Evolutionary conservation across 176 grass and related monocot species (phyloP), one percentile per base, ranked within the genome.

Genomic region (Oryza brachyantha): DNA sequence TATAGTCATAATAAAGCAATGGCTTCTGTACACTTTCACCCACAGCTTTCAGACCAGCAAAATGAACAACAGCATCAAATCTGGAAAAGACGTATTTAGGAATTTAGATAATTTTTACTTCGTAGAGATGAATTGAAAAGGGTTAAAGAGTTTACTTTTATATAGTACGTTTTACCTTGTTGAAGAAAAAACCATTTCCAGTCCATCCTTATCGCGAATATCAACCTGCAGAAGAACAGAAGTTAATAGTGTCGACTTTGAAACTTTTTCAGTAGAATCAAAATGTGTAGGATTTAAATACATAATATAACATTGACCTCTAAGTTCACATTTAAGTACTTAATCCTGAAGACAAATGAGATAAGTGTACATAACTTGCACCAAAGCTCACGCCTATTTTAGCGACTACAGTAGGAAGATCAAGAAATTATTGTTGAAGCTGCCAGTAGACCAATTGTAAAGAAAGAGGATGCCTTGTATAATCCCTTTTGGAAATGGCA

Each of bases 21-120:
- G 95, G 95, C 16, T 94, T 98, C 65, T 93, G 85, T 61, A 98
- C 90, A 57, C 95, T 98, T 84, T 92, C 95, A 68, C 95, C 95
- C 27, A 97, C 95, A 70, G 95, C 89, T 90, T 97, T 97, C 77
- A 94, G 70, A 27, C 95, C 95, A 78, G 95, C 95, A 69, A 94
- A 92, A 73, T 98, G 95, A 86, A 98, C 88, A 71, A 98, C 92
- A 52, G 95, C 95, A 86, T 98, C 92, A 83, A 98, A 92, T 82
- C 95, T 98, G 81, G 61, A 86, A 22, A 68, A 77, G 0, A 29
- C 31, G 11, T 22, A 73, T 37, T 68, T 29, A 82, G 70, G 7
- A 79, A 84, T 45, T 66, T 38, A 65, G 75, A 69, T 41, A 76
- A 76, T 37, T 9, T 58, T 5, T 66, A 72, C 29, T 31, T 13